Evolutionary conservation across 1,139 yeast species (phyloP).

Genomic region (Kodamaea plutei): DNA sequence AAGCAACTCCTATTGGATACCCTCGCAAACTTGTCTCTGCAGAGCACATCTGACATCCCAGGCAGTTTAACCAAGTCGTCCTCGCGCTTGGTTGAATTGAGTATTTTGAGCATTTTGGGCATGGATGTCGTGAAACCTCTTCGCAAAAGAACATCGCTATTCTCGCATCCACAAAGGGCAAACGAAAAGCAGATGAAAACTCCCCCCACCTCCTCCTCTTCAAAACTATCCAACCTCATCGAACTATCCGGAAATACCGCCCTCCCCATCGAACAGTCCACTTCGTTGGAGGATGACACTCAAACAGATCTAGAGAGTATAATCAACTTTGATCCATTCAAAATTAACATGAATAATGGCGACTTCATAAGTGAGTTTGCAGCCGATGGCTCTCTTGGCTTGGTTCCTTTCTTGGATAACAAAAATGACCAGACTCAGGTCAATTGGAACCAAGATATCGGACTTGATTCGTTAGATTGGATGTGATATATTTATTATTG

Average conservation of each 20-base stretch:
- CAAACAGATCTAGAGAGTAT: slow-evolving; percentile 22
- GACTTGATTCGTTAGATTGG: no score
- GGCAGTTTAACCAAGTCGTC: slow-evolving; percentile 60
- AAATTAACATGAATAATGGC: slow-evolving; percentile 35
- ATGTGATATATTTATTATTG: no score
- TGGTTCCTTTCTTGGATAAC: slow-evolving; percentile 53
- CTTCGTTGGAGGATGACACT: neutral
- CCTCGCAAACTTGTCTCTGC: slow-evolving; percentile 45
- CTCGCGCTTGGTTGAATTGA: slow-evolving; percentile 50
- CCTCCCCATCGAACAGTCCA: neutral
- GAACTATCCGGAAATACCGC: no score
- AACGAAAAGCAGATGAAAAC: neutral
- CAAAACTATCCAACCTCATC: neutral
- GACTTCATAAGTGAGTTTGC: slow-evolving; percentile 51
- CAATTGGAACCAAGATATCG: no score
- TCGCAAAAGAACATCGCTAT: slow-evolving; percentile 4
- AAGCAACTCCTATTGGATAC: slow-evolving; percentile 51
- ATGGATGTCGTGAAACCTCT: slow-evolving; percentile 24
- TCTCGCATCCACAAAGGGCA: slow-evolving; percentile 2
- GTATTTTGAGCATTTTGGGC: slow-evolving; percentile 52
- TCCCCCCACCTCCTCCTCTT: slow-evolving; percentile 8
- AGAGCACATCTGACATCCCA: slow-evolving; percentile 50
- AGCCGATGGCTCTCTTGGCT: slow-evolving; percentile 65
- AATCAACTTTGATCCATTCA: slow-evolving; percentile 41
- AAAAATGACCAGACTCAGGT: no score